Conservation (phyloP, 345 rosid genomes). For the Litchi chinensis region DNA sequence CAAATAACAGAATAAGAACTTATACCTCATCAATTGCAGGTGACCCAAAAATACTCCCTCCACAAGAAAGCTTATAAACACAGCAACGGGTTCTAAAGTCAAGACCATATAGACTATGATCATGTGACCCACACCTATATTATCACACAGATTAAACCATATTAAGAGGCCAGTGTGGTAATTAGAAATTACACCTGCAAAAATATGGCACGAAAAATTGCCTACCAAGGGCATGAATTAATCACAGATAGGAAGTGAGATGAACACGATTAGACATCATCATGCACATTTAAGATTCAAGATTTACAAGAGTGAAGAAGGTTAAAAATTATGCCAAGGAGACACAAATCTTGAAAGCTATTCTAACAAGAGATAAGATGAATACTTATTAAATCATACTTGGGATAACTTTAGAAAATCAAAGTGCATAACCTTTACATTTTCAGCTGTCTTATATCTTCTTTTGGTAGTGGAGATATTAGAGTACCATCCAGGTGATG, state of each 20-base stretch:
- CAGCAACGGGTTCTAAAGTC: slow-evolving; percentile 70
- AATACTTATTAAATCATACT: neutral
- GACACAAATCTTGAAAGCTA: neutral
- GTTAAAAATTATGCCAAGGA: slow-evolving; percentile 1
- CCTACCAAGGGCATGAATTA: slow-evolving; percentile 2
- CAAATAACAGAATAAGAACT: slow-evolving; percentile 4
- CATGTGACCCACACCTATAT: slow-evolving; percentile 96
- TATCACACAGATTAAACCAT: slow-evolving; percentile 12
- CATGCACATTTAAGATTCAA: neutral
- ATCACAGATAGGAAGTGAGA: neutral
- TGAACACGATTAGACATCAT: neutral
- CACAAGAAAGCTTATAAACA: slow-evolving; percentile 68
- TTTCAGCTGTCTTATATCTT: no score
- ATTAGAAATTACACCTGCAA: neutral
- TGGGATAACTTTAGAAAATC: neutral
- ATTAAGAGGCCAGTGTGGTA: slow-evolving; percentile 9
- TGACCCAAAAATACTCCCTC: slow-evolving; percentile 91
- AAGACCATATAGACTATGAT: slow-evolving; percentile 83
- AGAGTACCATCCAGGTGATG: no score
- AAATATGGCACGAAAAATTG: neutral
- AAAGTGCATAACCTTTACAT: neutral
- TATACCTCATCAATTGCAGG: slow-evolving; percentile 90
- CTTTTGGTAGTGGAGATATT: no score
- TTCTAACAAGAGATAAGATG: neutral
- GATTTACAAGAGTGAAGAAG: neutral